A percentile compares a stretch with the other conserved stretches of the same genome.
Conservation (phyloP, 2,329 filamentous ascomycete species). For the Phaeosphaeria sp. region DNA sequence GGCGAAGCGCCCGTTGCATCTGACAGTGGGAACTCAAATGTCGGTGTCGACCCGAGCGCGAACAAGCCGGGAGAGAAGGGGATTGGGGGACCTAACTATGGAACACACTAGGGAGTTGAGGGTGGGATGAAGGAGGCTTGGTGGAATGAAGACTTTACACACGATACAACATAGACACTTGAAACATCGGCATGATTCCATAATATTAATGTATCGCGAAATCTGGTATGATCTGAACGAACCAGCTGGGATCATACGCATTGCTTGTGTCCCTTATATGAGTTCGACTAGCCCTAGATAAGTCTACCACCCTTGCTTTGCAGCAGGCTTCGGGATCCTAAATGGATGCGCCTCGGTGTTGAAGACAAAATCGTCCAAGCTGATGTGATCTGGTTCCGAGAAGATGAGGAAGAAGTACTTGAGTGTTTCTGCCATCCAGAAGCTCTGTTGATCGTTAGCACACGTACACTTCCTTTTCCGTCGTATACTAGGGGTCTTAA, state of each 20-base stretch:
- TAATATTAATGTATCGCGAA: no score
- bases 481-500: not conserved
- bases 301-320: constrained; percentile 7
- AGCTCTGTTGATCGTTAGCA: constrained; percentile 43
- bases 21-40: constrained; percentile 23
- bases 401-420: constrained; percentile 60
- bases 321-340: constrained; percentile 31
- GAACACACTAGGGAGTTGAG: constrained; percentile 1
- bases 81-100: constrained; percentile 23
- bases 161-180: no score
- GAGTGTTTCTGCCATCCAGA: constrained; percentile 59
- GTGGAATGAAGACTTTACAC: no score
- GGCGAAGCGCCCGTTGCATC: constrained; percentile 23
- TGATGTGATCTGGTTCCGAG: constrained; percentile 51
- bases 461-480: no score
- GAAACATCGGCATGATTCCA: no score
- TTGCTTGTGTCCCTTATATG: not conserved
- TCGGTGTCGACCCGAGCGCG: constrained; percentile 23
- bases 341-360: constrained; percentile 60
- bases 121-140: no score
- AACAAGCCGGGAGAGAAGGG: constrained; percentile 24
- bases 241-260: not conserved
- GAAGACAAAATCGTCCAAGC: constrained; percentile 55
- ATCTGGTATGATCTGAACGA: not conserved
- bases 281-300: not conserved